Conservation (phyloP, 2,329 filamentous ascomycete species). For the Fusarium sp. region DNA sequence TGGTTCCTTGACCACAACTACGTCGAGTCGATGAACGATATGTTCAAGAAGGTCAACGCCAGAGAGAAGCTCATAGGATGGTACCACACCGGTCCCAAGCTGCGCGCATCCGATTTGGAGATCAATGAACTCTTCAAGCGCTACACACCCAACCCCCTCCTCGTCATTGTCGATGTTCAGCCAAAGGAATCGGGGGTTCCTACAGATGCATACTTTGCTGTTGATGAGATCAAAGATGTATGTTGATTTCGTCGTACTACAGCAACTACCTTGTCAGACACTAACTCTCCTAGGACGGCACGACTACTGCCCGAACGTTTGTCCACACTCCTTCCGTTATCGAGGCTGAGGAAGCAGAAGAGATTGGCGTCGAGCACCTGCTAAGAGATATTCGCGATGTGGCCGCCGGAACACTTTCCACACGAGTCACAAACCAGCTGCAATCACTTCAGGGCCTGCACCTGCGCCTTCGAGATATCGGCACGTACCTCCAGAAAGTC, state of each 20-base stretch:
- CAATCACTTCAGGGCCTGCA: conserved; percentile 97
- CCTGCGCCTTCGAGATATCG: conserved; percentile 93
- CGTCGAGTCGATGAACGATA: conserved; percentile 99
- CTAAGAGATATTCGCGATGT: conserved; percentile 98
- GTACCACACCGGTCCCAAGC: conserved; percentile 98
- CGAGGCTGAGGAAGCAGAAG: conserved; percentile 98
- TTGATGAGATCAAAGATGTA: conserved; percentile 99
- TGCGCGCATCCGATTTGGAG: conserved; percentile 95
- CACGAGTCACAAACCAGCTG: conserved; percentile 95
- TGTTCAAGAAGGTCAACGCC: conserved; percentile 99
- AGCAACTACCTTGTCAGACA: background rate
- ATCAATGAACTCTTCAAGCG: conserved; percentile 99
- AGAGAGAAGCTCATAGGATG: conserved; percentile 98
- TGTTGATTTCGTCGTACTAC: conserved; percentile 51
- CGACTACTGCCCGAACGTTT: conserved; percentile 95
- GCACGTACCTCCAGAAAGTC: conserved; percentile 94
- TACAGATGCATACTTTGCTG: conserved; percentile 98
- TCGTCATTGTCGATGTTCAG: conserved; percentile 98
- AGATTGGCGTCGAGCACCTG: conserved; percentile 98
- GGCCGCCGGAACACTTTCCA: conserved; percentile 95
- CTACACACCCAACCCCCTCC: conserved; percentile 95
- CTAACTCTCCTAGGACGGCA: conserved; percentile 80
- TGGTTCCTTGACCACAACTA: conserved; percentile 99
- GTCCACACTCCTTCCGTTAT: conserved; percentile 98
- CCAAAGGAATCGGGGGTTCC: conserved; percentile 98